Evolutionary conservation across 768 basidiomycete species (phyloP).

Genomic region (Suillus subalutaceus): DNA sequence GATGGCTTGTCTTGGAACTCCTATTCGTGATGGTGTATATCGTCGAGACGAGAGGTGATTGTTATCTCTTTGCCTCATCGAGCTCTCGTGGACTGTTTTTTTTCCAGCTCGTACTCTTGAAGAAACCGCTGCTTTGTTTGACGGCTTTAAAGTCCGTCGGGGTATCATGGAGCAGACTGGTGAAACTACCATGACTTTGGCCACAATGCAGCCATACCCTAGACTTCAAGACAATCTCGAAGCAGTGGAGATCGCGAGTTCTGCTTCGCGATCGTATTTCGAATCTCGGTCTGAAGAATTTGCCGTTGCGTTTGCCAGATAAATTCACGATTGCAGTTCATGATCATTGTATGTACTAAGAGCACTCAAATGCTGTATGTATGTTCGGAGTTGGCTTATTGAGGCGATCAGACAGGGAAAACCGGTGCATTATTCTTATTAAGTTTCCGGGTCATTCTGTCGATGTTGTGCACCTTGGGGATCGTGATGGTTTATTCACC

Average conservation of each 20-base stretch:
- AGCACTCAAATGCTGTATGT: neutral
- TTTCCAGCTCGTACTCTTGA: constrained; percentile 61
- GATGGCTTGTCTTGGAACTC: constrained; percentile 67
- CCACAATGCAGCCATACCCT: neutral
- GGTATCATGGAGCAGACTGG: constrained; percentile 51
- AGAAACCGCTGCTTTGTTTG: constrained; percentile 74
- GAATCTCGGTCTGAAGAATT: neutral
- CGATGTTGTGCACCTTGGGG: neutral
- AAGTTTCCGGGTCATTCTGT: neutral
- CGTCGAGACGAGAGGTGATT: constrained; percentile 64
- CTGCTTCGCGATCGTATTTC: neutral
- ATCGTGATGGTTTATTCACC: neutral
- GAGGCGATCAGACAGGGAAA: neutral
- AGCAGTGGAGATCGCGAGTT: neutral
- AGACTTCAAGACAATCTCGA: neutral
- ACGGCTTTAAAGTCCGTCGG: constrained; percentile 46
- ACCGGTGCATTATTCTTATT: neutral
- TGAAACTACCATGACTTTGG: constrained; percentile 47
- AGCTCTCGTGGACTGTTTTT: constrained; percentile 15
- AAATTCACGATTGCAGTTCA: neutral
- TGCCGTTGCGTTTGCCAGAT: neutral
- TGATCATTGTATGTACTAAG: neutral
- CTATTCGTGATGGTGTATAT: constrained; percentile 56
- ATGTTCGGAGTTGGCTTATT: neutral
- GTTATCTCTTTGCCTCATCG: constrained; percentile 10